Percentiles rank a stretch among this genome's conserved stretches.
phyloP scores from a whole-genome alignment of 345 rosid genomes.

The Xanthoceras sorbifolium region DNA sequence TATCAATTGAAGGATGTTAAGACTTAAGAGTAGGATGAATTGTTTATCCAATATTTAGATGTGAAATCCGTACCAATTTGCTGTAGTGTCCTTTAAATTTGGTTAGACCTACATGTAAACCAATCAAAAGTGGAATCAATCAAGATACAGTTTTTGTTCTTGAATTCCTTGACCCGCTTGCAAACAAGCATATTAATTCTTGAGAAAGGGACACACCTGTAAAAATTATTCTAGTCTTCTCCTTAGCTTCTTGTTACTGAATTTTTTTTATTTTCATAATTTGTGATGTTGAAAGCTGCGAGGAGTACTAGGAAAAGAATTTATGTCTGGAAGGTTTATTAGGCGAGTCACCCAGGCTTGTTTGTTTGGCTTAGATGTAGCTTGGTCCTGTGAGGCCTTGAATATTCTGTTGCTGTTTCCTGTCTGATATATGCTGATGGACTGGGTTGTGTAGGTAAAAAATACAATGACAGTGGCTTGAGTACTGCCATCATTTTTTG shows the following conservation, averaged over 20 bases:
- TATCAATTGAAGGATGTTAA: neutral
- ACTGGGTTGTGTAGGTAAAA: neutral
- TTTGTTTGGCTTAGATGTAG: neutral
- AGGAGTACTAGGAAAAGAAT: too few species aligned
- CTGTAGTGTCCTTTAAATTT: neutral
- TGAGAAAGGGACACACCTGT: too few species aligned
- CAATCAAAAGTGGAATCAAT: neutral
- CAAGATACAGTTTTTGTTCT: too few species aligned
- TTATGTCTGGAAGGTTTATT: neutral
- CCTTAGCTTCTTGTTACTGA: too few species aligned
- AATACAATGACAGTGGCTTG: neutral
- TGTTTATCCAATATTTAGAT: neutral
- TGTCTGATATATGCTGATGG: too few species aligned
- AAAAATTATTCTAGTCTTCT: too few species aligned
- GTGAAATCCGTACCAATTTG: neutral
- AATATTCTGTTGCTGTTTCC: too few species aligned
- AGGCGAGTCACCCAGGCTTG: neutral
- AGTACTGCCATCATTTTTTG: neutral
- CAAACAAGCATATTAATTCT: too few species aligned
- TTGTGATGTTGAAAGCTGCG: neutral
- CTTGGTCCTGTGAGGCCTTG: too few species aligned
- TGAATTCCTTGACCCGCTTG: too few species aligned
- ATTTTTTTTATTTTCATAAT: too few species aligned
- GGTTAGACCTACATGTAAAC: neutral
- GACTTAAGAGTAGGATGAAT: neutral